Base-by-base conservation (phyloP, 2,329 filamentous ascomycete species). In the Fusarium virguliforme region DNA sequence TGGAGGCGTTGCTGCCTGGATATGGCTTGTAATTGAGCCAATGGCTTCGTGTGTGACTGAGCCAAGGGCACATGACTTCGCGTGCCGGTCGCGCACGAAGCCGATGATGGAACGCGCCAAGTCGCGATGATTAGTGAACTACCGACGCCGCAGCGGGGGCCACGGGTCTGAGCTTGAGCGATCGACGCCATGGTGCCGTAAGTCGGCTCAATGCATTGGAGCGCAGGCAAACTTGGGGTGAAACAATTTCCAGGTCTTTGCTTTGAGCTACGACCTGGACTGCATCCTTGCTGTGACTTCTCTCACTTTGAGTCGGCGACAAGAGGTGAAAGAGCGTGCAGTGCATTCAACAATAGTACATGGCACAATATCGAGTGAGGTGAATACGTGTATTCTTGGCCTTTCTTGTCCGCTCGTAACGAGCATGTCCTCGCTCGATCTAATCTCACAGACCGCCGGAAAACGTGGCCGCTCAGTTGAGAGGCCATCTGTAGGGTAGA, bases 21-120 rank as follows among this genome's bases (percentile, higher is more conserved):
- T 12, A 68, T 74, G 67, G 64, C 73, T 74, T 74, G 46, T 22
- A 34, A 9, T 56, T 46, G 61, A 34, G 30, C 68, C 70, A 72
- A 72, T 74, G 40, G 54, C 32, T 8, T 30, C 9, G n/a, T n/a
- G 28, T 13, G 15, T 8, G 50, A 32, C n/a, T 50, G 57, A 64
- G 48, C 62, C 57, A 26, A 43, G 22, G 34, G 65, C 74, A 76
- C 73, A 74, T 76, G 74, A 76, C 68, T 65, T 70, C 71, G 74
- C 63, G 74, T 67, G 53, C 53, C 46, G 37, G 54, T 61, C 74
- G 73, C 60, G 73, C 58, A 60, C 51, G 26, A 55, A 66, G 61
- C 53, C 35, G 22, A 43, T 46, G 62, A 67, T 69, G 34, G n/a
- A 59, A 54, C 72, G 65, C 57, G 62, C 66, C 70, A 71, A 48